These are phyloP conservation scores for Groenewaldozyma auringiensis DNA, from an alignment of 1,139 yeast species.

Conservation along the genomic window DNA sequence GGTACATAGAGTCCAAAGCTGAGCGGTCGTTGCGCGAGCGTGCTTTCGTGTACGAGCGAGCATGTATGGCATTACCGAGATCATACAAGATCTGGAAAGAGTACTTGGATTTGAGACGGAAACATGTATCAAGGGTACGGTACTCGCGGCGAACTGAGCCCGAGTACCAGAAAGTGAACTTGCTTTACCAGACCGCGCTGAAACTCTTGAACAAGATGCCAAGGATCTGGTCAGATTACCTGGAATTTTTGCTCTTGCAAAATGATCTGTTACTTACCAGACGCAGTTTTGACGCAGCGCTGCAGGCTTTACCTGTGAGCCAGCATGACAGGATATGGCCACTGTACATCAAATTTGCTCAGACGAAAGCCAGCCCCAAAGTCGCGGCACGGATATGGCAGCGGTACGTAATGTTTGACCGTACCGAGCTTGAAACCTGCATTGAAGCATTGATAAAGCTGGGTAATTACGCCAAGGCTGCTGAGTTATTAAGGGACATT, in stretches of 20 bases:
- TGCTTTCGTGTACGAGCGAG: conserved; percentile 47
- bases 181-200: conserved; percentile 44
- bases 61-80: conserved; percentile 41
- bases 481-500: conserved; percentile 28
- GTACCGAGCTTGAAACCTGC: conserved; percentile 31
- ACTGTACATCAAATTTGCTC: conserved; percentile 46
- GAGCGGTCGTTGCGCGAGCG: conserved; percentile 30
- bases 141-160: conserved; percentile 19
- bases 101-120: conserved; percentile 42
- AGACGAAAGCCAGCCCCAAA: conserved; percentile 36
- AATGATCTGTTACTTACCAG: conserved; percentile 41
- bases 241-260: conserved; percentile 39
- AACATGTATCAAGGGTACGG: conserved; percentile 22
- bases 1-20: conserved; percentile 40
- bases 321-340: conserved; percentile 61
- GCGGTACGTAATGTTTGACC: conserved; percentile 39
- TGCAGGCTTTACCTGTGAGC: conserved; percentile 43
- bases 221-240: conserved; percentile 49
- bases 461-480: conserved; percentile 24
- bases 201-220: conserved; percentile 40
- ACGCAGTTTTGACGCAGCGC: conserved; percentile 44
- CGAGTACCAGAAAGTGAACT: conserved; percentile 35
- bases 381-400: conserved; percentile 40
- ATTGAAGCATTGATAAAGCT: conserved; percentile 23
- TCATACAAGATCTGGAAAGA: conserved; percentile 50